Percentiles rank a stretch among this genome's conserved stretches.
Conservation (phyloP, 1,284 basidiomycete species). For the Lignosus rhinocerotis region DNA sequence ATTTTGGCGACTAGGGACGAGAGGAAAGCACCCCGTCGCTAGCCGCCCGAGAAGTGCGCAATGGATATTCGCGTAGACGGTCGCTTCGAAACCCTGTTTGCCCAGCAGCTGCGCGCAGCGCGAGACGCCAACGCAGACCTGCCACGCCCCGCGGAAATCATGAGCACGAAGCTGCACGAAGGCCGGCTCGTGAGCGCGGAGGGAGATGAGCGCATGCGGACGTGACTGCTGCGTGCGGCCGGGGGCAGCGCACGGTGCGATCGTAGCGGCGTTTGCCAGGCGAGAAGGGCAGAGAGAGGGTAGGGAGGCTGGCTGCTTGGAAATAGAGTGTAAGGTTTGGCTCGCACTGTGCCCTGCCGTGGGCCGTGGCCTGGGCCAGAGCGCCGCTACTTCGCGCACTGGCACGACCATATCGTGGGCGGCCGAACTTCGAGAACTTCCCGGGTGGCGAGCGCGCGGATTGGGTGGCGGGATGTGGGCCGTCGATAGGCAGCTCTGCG, state of each 20-base stretch:
- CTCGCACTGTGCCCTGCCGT: neutral
- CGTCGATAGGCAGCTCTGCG: neutral
- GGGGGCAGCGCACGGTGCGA: neutral
- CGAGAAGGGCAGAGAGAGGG: neutral
- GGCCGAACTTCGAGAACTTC: neutral
- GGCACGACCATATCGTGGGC: neutral
- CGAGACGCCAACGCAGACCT: neutral
- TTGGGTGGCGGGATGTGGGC: neutral
- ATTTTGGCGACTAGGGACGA: neutral
- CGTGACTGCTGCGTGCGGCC: neutral
- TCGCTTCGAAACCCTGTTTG: neutral
- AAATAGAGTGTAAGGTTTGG: slow-evolving; percentile 18
- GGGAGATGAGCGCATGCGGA: neutral
- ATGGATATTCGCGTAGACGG: neutral
- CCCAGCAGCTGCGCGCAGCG: neutral
- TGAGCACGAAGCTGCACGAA: neutral
- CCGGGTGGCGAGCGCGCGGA: neutral
- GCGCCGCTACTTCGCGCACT: neutral
- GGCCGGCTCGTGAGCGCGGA: neutral
- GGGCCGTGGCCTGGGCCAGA: neutral
- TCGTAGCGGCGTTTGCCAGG: neutral
- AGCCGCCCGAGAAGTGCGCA: neutral
- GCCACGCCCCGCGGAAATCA: neutral
- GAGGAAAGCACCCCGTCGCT: neutral
- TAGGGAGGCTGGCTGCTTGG: slow-evolving; percentile 1